Base-by-base conservation (phyloP, 495 filamentous ascomycete genomes). In the Aspergillus affinis region DNA sequence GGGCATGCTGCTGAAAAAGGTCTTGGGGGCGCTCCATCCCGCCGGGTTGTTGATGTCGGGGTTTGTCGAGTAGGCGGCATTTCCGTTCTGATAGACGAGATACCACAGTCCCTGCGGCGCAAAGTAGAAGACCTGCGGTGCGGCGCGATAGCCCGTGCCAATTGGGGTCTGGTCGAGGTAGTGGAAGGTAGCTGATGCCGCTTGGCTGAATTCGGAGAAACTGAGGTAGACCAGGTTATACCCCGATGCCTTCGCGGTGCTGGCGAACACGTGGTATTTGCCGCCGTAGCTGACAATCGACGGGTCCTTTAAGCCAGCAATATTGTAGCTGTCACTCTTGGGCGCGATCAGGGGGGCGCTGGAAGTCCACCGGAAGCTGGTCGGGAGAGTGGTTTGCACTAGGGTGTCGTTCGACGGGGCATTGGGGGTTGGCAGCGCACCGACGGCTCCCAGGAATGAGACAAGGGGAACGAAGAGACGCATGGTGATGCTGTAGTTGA, bases 121-220 rank as follows among this genome's bases (percentile, higher is more conserved):
- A 21, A 48, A 48, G 47, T 18, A 48, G 47, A 48, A 48, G 17
- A 48, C 47, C 17, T 48, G 47, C 18, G 47, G 47, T 19, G 47
- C 47, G 47, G 47, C 47, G 21, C 51, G 51, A 41, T 54, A 54
- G 27, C 51, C 51, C 4, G 27, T 21, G 27, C 51, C 51, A 27
- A 54, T 54, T 36, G 51, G 26, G n/a, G 51, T 41, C 18, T 54
- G 27, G n/a, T 54, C 51, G 27, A 54, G 30, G n/a, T 54, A 54
- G 51, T 54, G 18, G 51, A 54, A 54, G 17, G 51, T 32, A 3
- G 51, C 51, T 18, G 51, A 54, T 10, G 32, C 8, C 27, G 51
- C 51, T 29, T 54, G 26, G 20, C 20, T 36, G 30, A 54, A 54
- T 2, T 54, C 19, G 51, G 51, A 36, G 29, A 54, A 54, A 27